Conservation (phyloP, 306 rosid genomes). For the Fragaria vesca region DNA sequence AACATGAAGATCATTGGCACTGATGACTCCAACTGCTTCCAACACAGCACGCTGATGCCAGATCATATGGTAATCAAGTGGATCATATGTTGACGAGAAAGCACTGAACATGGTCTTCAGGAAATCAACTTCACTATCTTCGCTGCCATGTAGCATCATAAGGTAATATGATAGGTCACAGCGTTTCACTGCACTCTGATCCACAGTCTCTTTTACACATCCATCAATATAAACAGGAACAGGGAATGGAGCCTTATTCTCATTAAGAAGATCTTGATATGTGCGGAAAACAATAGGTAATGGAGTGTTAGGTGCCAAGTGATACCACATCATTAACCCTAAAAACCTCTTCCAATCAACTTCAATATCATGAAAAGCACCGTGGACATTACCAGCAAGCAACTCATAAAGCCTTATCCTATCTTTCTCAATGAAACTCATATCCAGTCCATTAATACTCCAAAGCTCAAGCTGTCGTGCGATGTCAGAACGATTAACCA, state of each 20-base stretch:
- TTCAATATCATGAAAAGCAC: slow-evolving; percentile 53
- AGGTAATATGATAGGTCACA: slow-evolving; percentile 88
- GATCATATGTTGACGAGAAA: slow-evolving; percentile 84
- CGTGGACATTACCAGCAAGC: slow-evolving; percentile 76
- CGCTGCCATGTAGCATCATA: slow-evolving; percentile 88
- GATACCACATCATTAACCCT: slow-evolving; percentile 90
- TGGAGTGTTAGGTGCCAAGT: slow-evolving; percentile 67
- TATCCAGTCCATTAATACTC: slow-evolving; percentile 85
- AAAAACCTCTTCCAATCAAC: slow-evolving; percentile 96
- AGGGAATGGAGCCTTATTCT: slow-evolving; percentile 82
- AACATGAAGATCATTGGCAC: slow-evolving; percentile 79
- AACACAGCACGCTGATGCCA: slow-evolving; percentile 90
- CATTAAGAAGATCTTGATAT: slow-evolving; percentile 68
- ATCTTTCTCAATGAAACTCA: slow-evolving; percentile 78
- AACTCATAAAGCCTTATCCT: slow-evolving; percentile 80
- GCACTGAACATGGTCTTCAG: slow-evolving; percentile 86
- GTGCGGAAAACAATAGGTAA: slow-evolving; percentile 62
- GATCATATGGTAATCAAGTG: slow-evolving; percentile 95
- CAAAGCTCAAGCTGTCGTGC: slow-evolving; percentile 78
- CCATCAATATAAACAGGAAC: slow-evolving; percentile 82
- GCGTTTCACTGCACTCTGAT: slow-evolving; percentile 41
- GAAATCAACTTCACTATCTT: slow-evolving; percentile 50
- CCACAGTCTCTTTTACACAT: slow-evolving; percentile 44
- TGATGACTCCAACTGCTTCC: slow-evolving; percentile 86
- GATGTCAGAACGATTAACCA: slow-evolving; percentile 71